Conservation (phyloP, 352 stramenopile genomes). For the Phytophthora europaea region DNA sequence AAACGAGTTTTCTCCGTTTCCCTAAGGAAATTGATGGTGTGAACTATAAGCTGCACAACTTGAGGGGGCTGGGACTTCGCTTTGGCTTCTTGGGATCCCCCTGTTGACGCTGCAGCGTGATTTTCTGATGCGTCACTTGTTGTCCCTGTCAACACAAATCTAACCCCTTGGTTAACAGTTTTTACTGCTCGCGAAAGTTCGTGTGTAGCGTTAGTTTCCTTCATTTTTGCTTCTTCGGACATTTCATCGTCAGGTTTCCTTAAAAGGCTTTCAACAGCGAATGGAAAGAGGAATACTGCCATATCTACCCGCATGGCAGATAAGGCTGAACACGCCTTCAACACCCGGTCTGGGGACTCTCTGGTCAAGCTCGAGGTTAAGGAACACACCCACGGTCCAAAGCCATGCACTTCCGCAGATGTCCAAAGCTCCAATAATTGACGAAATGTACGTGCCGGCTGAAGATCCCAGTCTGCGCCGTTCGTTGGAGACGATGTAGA, state of each 20-base stretch:
- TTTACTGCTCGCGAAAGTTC: constrained; percentile 19
- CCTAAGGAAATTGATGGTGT: constrained; percentile 85
- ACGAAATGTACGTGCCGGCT: constrained; percentile 20
- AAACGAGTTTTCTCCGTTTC: constrained; percentile 81
- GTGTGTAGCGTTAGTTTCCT: constrained; percentile 2
- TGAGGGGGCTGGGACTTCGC: constrained; percentile 41
- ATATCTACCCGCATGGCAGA: constrained; percentile 58
- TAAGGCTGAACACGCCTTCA: constrained; percentile 62
- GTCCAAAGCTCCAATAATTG: constrained; percentile 54
- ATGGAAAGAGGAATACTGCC: constrained; percentile 84
- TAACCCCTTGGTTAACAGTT: constrained; percentile 56
- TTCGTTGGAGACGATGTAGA: constrained; percentile 36
- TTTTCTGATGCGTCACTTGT: constrained; percentile 3
- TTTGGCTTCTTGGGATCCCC: background rate
- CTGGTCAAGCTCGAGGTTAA: constrained; percentile 56
- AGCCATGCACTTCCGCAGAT: constrained; percentile 44
- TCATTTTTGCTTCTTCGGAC: background rate
- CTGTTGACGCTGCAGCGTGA: background rate
- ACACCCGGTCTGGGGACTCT: constrained; percentile 51
- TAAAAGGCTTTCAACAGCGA: constrained; percentile 58
- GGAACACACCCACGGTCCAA: constrained; percentile 69
- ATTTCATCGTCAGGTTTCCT: constrained; percentile 15
- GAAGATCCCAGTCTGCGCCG: background rate
- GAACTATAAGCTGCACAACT: constrained; percentile 76
- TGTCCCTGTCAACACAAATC: constrained; percentile 44